Conservation (phyloP, 768 basidiomycete species). For the Coprinopsis sp. region DNA sequence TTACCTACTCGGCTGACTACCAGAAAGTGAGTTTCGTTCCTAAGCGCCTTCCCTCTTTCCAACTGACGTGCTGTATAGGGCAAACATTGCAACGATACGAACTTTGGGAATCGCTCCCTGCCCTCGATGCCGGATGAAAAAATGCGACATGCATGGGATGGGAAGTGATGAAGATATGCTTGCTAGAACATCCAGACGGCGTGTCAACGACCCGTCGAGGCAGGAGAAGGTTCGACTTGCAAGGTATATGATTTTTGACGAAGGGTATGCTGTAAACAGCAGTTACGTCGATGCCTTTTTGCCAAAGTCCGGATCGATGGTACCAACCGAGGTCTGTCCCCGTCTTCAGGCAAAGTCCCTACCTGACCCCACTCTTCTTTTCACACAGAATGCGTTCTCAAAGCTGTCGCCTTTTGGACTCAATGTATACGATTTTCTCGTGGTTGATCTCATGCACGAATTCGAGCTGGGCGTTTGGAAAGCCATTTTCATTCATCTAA, state of each 20-base stretch:
- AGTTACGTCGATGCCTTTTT: not conserved
- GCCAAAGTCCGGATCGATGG: no score
- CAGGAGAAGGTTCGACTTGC: not conserved
- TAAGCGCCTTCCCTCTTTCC: not conserved
- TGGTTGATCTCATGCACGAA: not conserved
- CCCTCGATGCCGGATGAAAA: not conserved
- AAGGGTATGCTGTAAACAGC: not conserved
- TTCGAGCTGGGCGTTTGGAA: conserved; percentile 29
- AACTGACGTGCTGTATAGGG: not conserved
- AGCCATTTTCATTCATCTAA: conserved; percentile 27
- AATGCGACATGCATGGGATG: not conserved
- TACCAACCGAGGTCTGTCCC: not conserved
- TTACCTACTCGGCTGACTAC: not conserved
- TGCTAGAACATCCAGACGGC: not conserved
- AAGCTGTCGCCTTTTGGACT: not conserved
- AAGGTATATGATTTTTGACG: not conserved
- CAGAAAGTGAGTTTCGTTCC: not conserved
- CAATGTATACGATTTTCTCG: not conserved
- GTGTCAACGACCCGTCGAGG: not conserved
- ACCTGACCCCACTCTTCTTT: not conserved
- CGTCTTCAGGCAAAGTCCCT: not conserved
- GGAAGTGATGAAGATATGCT: not conserved
- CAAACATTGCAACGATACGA: not conserved
- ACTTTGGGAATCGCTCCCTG: not conserved
- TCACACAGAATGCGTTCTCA: not conserved